These are phyloP conservation scores for Lepidopterella palustris DNA, from an alignment of 495 filamentous ascomycete genomes.

Conservation along the genomic window DNA sequence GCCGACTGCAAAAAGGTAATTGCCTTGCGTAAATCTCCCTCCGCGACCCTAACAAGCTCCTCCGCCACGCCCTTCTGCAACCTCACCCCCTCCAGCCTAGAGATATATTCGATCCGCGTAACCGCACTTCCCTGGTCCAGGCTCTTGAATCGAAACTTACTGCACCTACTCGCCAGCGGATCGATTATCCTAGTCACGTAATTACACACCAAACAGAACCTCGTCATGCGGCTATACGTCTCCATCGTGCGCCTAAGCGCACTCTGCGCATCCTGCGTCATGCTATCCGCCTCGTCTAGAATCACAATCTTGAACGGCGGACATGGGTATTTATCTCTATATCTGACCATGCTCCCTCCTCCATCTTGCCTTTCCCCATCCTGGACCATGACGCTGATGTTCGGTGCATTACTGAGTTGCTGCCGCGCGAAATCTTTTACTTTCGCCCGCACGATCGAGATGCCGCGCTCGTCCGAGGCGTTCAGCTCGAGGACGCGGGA, in stretches of 20 bases:
- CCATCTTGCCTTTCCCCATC: conserved; percentile 40
- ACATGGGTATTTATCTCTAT: conserved; percentile 74
- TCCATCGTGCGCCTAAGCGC: conserved; percentile 95
- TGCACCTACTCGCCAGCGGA: conserved; percentile 83
- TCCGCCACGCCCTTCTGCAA: conserved; percentile 75
- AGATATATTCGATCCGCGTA: conserved; percentile 71
- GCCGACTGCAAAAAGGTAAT: conserved; percentile 95
- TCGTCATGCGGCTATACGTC: conserved; percentile 89
- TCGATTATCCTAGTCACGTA: conserved; percentile 98
- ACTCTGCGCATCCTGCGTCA: conserved; percentile 97
- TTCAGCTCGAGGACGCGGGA: conserved; percentile 96
- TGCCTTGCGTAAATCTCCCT: conserved; percentile 90
- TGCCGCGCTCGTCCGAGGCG: conserved; percentile 97
- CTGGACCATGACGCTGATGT: conserved; percentile 16
- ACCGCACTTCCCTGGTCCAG: conserved; percentile 77
- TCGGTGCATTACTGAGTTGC: conserved; percentile 75
- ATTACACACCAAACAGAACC: conserved; percentile 97
- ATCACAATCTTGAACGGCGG: conserved; percentile 98
- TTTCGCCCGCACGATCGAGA: conserved; percentile 94
- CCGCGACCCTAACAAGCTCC: conserved; percentile 75
- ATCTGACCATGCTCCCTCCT: conserved; percentile 42
- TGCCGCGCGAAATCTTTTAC: conserved; percentile 97
- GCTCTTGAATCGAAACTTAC: conserved; percentile 97
- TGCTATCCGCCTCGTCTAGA: conserved; percentile 93
- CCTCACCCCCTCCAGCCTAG: conserved; percentile 62